These are phyloP conservation scores for Plasmodium inui DNA, from an alignment of 169 alveolate genomes.

Conservation along the genomic window DNA sequence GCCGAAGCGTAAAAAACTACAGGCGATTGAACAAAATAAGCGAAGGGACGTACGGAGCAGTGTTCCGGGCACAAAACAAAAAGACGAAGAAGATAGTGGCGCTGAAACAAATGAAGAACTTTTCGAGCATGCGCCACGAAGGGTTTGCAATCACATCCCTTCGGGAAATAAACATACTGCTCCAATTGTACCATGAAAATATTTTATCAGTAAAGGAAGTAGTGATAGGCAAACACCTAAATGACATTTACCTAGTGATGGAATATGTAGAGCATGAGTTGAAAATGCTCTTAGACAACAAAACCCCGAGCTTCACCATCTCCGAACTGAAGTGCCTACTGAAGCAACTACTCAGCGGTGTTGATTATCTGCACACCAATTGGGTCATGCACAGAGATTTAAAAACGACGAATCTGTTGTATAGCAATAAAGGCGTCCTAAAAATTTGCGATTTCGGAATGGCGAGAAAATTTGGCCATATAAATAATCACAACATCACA, in stretches of 20 bases:
- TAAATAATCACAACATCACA: conserved; percentile 90
- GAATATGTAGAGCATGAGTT: conserved; percentile 97
- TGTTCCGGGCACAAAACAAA: conserved; percentile 93
- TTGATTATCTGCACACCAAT: conserved; percentile 86
- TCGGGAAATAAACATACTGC: conserved; percentile 94
- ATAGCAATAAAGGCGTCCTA: conserved; percentile 88
- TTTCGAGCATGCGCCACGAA: conserved; percentile 91
- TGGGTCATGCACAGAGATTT: conserved; percentile 94
- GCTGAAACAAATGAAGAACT: conserved; percentile 91
- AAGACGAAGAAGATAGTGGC: conserved; percentile 94
- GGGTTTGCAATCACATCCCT: conserved; percentile 96
- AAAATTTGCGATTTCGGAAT: conserved; percentile 93
- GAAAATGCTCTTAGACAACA: conserved; percentile 91
- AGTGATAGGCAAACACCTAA: conserved; percentile 86
- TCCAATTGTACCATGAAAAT: conserved; percentile 94
- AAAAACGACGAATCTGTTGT: conserved; percentile 90
- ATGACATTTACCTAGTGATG: conserved; percentile 92
- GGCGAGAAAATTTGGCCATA: conserved; percentile 92
- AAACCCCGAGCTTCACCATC: conserved; percentile 91
- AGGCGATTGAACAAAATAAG: conserved; percentile 93
- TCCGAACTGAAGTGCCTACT: conserved; percentile 92
- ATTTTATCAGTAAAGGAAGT: conserved; percentile 94
- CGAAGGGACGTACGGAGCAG: conserved; percentile 97
- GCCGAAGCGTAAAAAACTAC: conserved; percentile 85
- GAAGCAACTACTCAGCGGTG: conserved; percentile 88